Percentiles rank a stretch among this genome's conserved stretches.
Conservation (phyloP, 2,329 filamentous ascomycete genomes). For the Sordariomycetes sp. region DNA sequence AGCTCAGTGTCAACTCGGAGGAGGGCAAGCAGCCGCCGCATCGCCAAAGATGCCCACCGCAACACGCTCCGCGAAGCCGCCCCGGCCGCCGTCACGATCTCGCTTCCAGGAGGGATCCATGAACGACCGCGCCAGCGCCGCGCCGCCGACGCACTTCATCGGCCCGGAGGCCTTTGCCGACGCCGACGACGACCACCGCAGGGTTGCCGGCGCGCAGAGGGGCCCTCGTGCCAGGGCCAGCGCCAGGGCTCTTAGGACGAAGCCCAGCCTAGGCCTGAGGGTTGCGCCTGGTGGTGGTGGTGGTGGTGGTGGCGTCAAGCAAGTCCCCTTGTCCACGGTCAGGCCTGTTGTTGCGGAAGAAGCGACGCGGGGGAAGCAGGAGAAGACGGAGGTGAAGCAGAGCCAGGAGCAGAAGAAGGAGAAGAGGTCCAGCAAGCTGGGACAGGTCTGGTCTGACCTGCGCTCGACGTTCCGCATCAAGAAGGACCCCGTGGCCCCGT, state of each 20-base stretch:
- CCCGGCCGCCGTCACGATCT: slow-evolving; percentile 29
- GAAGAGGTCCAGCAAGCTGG: slow-evolving; percentile 18
- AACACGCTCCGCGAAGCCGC: slow-evolving; percentile 8
- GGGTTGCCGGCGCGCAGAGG: no score
- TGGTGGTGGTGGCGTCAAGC: no score
- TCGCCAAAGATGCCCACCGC: slow-evolving; percentile 4
- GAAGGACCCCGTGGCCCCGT: slow-evolving; percentile 9
- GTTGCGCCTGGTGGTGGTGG: no score
- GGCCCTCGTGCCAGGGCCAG: no score
- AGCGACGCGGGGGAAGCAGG: slow-evolving; percentile 3
- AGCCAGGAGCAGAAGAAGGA: no score
- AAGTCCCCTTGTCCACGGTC: background rate
- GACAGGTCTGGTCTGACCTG: slow-evolving; percentile 28
- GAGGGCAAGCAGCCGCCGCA: slow-evolving; percentile 3
- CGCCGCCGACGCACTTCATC: slow-evolving; percentile 61
- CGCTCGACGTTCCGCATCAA: slow-evolving; percentile 16
- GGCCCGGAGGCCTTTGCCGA: slow-evolving; percentile 25
- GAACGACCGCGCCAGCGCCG: slow-evolving; percentile 68
- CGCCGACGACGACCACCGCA: slow-evolving; percentile 13
- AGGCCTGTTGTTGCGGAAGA: background rate
- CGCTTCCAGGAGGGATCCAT: slow-evolving; percentile 75
- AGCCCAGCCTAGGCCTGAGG: no score
- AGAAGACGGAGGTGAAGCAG: no score
- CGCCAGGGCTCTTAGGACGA: no score
- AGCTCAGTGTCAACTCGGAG: background rate